These are phyloP conservation scores for Wickerhamiella alocasiicola DNA, from an alignment of 805 yeast genomes.

Conservation along the genomic window DNA sequence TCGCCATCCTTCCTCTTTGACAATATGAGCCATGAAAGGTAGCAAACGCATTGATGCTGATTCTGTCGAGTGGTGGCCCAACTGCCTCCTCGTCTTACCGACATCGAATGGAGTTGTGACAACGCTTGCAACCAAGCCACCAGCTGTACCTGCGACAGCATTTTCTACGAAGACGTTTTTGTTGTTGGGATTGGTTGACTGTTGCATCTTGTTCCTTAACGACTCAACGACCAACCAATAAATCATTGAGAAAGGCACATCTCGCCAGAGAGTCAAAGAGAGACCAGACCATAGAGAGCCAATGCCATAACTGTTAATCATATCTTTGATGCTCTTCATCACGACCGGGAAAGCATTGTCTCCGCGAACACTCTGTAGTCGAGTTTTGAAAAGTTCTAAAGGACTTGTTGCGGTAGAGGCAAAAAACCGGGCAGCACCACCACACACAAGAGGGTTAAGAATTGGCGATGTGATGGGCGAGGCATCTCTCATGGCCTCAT, in stretches of 20 bases:
- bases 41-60: conserved; percentile 41
- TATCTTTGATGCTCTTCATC: conserved; percentile 39
- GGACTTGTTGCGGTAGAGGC: conserved; percentile 85
- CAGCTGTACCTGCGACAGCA: conserved; percentile 68
- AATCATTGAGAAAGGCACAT: conserved; percentile 90
- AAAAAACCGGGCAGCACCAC: conserved; percentile 66
- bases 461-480: conserved; percentile 38
- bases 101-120: conserved; percentile 93
- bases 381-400: conserved; percentile 70
- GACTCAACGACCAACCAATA: conserved; percentile 83
- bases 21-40: conserved; percentile 48
- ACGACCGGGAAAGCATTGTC: conserved; percentile 36
- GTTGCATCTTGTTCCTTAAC: conserved; percentile 4
- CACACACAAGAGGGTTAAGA: conserved; percentile 70
- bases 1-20: conserved; percentile 57
- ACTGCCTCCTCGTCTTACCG: conserved; percentile 85
- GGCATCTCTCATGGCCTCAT: conserved; percentile 71
- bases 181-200: not conserved
- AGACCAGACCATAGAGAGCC: conserved; percentile 69
- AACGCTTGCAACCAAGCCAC: conserved; percentile 78
- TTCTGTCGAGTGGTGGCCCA: conserved; percentile 31
- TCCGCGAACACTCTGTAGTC: conserved; percentile 63
- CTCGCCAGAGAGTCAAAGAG: conserved; percentile 85
- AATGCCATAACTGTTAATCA: conserved; percentile 46
- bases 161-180: conserved; percentile 21